Evolutionary conservation across 1,139 yeast genomes (phyloP), one percentile per base, ranked within the genome.

Genomic region (Candida labiduridarum): DNA sequence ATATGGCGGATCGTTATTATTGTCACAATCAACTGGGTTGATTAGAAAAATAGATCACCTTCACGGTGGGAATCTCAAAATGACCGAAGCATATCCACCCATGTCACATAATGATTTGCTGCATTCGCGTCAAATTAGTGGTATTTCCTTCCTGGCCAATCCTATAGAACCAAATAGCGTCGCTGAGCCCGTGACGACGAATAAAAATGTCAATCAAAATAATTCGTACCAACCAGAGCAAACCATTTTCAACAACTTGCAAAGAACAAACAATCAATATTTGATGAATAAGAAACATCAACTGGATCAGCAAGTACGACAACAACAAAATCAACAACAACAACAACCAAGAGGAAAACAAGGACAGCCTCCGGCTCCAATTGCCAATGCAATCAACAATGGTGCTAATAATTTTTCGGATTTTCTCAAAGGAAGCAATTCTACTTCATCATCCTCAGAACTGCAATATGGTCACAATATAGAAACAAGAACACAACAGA

Each of bases 401-500:
- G 69, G 65, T 2, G 67, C 67, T 6, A 68, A 65, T 46, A 70
- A 71, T 57, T 71, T 70, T 50, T 58, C 71, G 16, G 67, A 69
- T 54, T 71, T 69, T 45, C 62, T 70, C 42, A 63, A 60, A 29
- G 60, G 58, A 44, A 60, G 55, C 39, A 49, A 52, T 35, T 56
- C 57, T 11, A 44, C 57, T 16, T 49, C 53, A 2, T 44, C 51
- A n/a, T 51, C 56, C 14, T 31, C 52, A 2, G 57, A 51, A 25
- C 50, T 36, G 41, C 46, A 45, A 34, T 50, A 46, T 15, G 42
- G 47, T 50, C 63, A 61, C 45, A 64, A 60, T 47, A 51, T 53
- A 11, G 66, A 63, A 47, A 85, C 90, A 0, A 76, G 96, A 65
- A 88, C 96, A 0, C 96, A 89, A 61, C 94, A 88, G 60, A 79